phyloP scores from a whole-genome alignment of 768 basidiomycete genomes.

The Collybia sp. region DNA sequence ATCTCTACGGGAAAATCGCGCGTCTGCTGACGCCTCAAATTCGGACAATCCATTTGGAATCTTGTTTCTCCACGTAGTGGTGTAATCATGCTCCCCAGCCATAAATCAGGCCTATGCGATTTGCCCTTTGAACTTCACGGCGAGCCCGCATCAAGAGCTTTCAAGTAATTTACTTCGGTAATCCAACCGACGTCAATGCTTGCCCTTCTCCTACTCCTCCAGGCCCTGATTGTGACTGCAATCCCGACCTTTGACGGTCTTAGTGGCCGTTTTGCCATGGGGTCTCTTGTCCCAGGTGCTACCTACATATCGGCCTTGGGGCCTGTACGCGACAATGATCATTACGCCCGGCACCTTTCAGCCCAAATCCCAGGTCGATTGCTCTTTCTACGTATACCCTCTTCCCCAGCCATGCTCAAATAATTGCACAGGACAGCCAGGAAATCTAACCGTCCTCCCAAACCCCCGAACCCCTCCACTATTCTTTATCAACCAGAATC shows the following conservation, averaged over 20 bases:
- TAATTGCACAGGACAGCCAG: slow-evolving; percentile 32
- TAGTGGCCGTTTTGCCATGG: slow-evolving; percentile 28
- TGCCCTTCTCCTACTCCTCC: slow-evolving; percentile 15
- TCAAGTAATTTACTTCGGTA: too few species aligned
- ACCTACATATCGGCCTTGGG: slow-evolving; percentile 34
- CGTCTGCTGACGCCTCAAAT: too few species aligned
- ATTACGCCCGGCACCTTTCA: slow-evolving; percentile 23
- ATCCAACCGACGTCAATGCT: slow-evolving; percentile 5
- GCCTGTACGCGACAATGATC: slow-evolving; percentile 12
- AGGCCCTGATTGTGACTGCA: slow-evolving; percentile 18
- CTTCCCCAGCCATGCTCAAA: neutral
- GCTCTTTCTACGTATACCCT: neutral
- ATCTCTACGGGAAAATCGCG: too few species aligned
- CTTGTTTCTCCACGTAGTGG: too few species aligned
- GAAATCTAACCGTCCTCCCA: slow-evolving; percentile 41
- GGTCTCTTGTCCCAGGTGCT: slow-evolving; percentile 36
- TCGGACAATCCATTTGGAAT: too few species aligned
- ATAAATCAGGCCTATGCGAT: too few species aligned
- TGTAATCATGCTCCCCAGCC: too few species aligned
- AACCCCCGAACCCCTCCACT: slow-evolving; percentile 31
- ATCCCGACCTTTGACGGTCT: slow-evolving; percentile 41
- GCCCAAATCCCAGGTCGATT: slow-evolving; percentile 25
- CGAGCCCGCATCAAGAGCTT: slow-evolving; percentile 5
- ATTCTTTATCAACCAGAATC: slow-evolving; percentile 49
- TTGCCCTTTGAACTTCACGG: slow-evolving; percentile 13